Evolutionary conservation across 1,139 yeast genomes (phyloP).

Genomic region (Geotrichum citri-aurantii): DNA sequence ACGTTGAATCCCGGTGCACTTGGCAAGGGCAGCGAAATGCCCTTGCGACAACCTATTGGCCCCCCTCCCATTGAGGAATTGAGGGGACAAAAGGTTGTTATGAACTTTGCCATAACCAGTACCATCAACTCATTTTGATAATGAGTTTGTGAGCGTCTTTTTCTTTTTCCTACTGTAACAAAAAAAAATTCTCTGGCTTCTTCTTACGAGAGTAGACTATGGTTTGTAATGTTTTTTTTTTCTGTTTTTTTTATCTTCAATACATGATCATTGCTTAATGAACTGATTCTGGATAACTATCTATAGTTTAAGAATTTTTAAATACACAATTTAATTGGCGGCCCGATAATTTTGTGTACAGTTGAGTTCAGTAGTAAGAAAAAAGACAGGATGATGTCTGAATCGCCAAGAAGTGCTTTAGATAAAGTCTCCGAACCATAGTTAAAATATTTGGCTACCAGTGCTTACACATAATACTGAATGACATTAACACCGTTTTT

Average conservation of each 20-base stretch:
- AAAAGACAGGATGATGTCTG: too few relatives aligned
- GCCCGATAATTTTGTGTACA: too few relatives aligned
- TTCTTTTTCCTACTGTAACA: not conserved
- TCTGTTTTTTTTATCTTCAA: not conserved
- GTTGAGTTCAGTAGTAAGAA: too few relatives aligned
- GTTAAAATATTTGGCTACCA: too few relatives aligned
- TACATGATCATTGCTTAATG: not conserved
- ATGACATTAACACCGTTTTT: too few relatives aligned
- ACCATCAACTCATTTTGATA: not conserved
- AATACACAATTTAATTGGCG: too few relatives aligned
- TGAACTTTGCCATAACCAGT: conserved; percentile 11
- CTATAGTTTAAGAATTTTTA: too few relatives aligned
- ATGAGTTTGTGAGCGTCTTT: not conserved
- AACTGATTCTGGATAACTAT: too few relatives aligned
- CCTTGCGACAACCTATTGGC: conserved; percentile 32
- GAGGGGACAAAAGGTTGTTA: conserved; percentile 4
- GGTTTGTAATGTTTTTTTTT: too few relatives aligned
- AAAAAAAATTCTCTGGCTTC: not conserved
- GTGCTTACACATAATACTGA: too few relatives aligned
- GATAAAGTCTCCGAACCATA: too few relatives aligned
- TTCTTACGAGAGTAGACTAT: not conserved
- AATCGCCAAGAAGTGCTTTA: too few relatives aligned
- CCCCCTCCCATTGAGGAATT: conserved; percentile 32
- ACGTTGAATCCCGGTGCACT: not conserved
- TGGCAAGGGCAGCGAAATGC: conserved; percentile 22